Evolutionary conservation across 768 basidiomycete species (phyloP).

Genomic region (Suillus placidus): DNA sequence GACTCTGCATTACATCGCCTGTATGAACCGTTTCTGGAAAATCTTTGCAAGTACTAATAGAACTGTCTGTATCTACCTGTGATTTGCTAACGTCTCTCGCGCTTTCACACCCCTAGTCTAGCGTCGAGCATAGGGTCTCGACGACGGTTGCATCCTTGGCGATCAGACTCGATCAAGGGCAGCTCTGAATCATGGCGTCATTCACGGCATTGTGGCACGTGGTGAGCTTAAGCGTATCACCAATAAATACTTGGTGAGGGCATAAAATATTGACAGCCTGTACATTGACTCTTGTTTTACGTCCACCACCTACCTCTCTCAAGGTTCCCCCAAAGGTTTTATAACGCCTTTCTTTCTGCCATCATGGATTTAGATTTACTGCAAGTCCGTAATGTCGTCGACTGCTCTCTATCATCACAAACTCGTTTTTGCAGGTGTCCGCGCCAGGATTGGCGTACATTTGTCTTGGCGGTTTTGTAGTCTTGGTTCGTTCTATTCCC

Average conservation of each 20-base stretch:
- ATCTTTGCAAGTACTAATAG: neutral
- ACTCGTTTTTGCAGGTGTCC: conserved; percentile 48
- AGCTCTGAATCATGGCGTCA: neutral
- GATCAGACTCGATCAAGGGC: no score
- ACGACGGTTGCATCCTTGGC: no score
- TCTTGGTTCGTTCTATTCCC: conserved; percentile 38
- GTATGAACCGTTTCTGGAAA: neutral
- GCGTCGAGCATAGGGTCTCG: no score
- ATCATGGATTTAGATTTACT: conserved; percentile 26
- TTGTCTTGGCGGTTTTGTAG: conserved; percentile 60
- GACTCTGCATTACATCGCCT: neutral
- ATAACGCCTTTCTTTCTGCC: neutral
- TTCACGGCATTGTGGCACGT: conserved; percentile 1
- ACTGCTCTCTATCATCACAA: conserved; percentile 12
- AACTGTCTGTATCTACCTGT: neutral
- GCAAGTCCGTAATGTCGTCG: conserved; percentile 25
- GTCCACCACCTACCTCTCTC: no score
- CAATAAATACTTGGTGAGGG: neutral
- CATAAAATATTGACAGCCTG: neutral
- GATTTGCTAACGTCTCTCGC: neutral
- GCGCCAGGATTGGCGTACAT: conserved; percentile 59
- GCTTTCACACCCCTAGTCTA: no score
- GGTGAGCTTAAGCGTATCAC: neutral
- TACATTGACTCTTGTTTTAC: neutral
- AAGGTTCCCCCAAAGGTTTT: neutral